Conservation (phyloP, 31 red algal genomes). For the Porphyra umbilicalis region DNA sequence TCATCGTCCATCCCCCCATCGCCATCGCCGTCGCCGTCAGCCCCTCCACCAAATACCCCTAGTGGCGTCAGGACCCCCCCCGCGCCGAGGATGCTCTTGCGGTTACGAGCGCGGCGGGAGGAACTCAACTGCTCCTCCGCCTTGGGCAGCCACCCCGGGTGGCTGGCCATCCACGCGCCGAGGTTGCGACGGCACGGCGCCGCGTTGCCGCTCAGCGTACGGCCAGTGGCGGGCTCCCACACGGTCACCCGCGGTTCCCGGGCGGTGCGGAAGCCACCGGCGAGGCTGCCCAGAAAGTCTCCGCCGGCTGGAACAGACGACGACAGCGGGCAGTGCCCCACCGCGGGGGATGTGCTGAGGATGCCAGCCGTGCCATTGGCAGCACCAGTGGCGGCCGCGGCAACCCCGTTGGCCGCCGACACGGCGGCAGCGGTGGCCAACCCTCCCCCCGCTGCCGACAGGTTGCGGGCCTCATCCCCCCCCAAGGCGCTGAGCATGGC, state of each 20-base stretch:
- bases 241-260: constrained; percentile 92
- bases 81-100: background rate
- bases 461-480: background rate
- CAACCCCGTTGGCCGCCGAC: background rate
- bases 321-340: background rate
- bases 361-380: background rate
- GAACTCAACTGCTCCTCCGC: constrained; percentile 25
- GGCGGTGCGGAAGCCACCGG: constrained; percentile 36
- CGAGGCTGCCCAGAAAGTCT: constrained; percentile 1
- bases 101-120: constrained; percentile 17
- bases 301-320: background rate
- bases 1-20: background rate
- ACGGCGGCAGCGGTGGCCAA: background rate
- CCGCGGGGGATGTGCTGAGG: background rate
- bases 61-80: background rate
- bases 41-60: too few species aligned
- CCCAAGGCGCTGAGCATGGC: background rate
- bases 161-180: constrained; percentile 61
- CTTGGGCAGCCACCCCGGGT: constrained; percentile 93
- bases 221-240: constrained; percentile 82
- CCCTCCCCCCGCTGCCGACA: background rate
- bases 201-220: constrained; percentile 89
- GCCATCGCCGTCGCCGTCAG: background rate
- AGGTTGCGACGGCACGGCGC: constrained; percentile 81
- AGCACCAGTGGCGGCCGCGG: background rate